phyloP scores from a whole-genome alignment of 2,329 filamentous ascomycete species.

The Fulvia fulva region DNA sequence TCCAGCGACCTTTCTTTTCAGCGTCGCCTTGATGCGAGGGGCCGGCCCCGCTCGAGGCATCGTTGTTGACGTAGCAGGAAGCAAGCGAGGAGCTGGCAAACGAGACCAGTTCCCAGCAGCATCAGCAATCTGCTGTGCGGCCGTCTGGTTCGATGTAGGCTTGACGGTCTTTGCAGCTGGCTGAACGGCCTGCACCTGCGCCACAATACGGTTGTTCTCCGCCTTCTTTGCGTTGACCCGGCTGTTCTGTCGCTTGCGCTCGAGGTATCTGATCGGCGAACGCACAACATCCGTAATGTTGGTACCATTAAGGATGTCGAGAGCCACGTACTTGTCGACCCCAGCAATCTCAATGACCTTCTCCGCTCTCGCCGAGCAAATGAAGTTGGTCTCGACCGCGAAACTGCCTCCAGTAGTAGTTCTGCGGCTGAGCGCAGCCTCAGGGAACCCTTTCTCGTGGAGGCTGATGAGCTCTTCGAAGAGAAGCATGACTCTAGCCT shows the following conservation, averaged over 20 bases:
- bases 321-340: conserved; percentile 16
- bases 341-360: conserved; percentile 6
- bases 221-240: conserved; percentile 19
- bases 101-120: too few species aligned
- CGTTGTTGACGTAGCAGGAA: too few species aligned
- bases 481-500: conserved; percentile 14
- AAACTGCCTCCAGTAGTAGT: conserved; percentile 9
- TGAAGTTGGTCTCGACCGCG: conserved; percentile 4
- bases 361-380: conserved; percentile 10
- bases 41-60: background rate
- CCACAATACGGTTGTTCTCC: conserved; percentile 2
- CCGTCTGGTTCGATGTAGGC: too few species aligned
- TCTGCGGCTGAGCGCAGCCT: background rate
- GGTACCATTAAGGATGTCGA: conserved; percentile 11
- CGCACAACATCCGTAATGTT: conserved; percentile 5
- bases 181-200: background rate
- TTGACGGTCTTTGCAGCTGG: too few species aligned
- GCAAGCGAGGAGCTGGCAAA: too few species aligned
- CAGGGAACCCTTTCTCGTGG: conserved; percentile 13
- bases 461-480: conserved; percentile 12
- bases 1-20: background rate
- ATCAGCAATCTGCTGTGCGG: too few species aligned
- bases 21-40: background rate
- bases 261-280: conserved; percentile 9
- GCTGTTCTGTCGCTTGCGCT: conserved; percentile 15